Conservation (phyloP, 495 filamentous ascomycete species). For the Penicillium fimorum region DNA sequence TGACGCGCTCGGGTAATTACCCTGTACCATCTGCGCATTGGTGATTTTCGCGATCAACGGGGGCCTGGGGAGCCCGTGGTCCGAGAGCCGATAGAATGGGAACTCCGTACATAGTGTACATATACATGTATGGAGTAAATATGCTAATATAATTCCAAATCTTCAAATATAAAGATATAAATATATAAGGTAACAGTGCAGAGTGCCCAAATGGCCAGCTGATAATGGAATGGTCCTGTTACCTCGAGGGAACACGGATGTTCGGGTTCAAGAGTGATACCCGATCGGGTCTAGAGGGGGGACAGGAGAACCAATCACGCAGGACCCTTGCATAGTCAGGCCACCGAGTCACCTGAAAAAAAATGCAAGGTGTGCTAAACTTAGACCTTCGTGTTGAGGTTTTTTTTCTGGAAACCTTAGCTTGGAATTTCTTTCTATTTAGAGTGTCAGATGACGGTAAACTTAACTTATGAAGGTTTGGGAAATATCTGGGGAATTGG, state of each 20-base stretch:
- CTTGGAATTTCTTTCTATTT: background rate
- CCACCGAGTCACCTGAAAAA: slow-evolving; percentile 33
- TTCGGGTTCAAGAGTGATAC: slow-evolving; percentile 9
- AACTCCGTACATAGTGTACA: background rate
- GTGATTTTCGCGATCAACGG: slow-evolving; percentile 21
- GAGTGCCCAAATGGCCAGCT: slow-evolving; percentile 13
- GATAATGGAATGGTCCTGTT: slow-evolving; percentile 22
- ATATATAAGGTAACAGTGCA: slow-evolving; percentile 38
- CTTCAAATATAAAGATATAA: background rate
- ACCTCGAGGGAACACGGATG: slow-evolving; percentile 5
- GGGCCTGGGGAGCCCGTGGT: slow-evolving; percentile 5
- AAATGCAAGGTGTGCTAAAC: slow-evolving; percentile 44
- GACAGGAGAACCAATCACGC: slow-evolving; percentile 22
- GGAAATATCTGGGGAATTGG: background rate
- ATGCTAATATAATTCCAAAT: background rate
- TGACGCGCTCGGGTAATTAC: slow-evolving; percentile 8
- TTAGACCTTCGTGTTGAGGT: slow-evolving; percentile 27
- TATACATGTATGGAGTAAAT: background rate
- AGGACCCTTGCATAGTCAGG: slow-evolving; percentile 34
- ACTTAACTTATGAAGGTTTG: background rate
- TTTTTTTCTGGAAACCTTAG: background rate
- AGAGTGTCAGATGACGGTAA: slow-evolving; percentile 5
- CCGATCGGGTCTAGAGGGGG: slow-evolving; percentile 14
- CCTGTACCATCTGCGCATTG: slow-evolving; percentile 4
- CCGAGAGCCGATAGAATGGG: slow-evolving; percentile 5